These are phyloP conservation scores for Apiospora koreana DNA, from an alignment of 2,329 filamentous ascomycete species.

Conservation along the genomic window DNA sequence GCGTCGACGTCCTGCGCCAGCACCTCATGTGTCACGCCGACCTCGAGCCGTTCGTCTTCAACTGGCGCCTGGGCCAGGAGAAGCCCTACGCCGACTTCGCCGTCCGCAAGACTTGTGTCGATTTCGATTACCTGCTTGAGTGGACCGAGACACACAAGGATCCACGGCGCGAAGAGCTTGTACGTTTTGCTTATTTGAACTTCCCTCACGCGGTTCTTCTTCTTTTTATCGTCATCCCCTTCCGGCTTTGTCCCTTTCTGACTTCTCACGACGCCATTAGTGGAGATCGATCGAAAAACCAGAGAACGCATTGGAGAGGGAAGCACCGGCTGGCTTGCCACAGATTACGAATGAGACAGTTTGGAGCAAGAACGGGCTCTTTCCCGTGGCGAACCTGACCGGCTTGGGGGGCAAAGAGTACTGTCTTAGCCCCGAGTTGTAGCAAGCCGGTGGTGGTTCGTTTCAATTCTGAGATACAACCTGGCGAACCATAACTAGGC, in stretches of 20 bases:
- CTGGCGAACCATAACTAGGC: no score
- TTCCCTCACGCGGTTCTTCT: no score
- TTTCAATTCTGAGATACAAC: no score
- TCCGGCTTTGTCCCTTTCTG: no score
- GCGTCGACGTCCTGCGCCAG: conserved; percentile 12
- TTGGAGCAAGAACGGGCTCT: not conserved
- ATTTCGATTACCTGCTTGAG: conserved; percentile 9
- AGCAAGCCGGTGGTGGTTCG: not conserved
- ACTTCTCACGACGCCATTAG: no score
- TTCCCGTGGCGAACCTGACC: not conserved
- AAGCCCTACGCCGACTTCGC: conserved; percentile 10
- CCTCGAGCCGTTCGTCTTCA: conserved; percentile 15
- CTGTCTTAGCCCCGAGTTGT: not conserved
- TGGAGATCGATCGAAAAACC: not conserved
- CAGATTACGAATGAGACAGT: not conserved
- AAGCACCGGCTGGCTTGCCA: not conserved
- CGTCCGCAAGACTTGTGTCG: not conserved
- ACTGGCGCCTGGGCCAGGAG: conserved; percentile 13
- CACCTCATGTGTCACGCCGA: conserved; percentile 17
- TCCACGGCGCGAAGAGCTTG: conserved; percentile 22
- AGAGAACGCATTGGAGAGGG: not conserved
- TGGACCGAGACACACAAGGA: conserved; percentile 12
- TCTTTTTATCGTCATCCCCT: no score
- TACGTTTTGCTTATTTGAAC: not conserved
- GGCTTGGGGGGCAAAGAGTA: not conserved